A percentile compares a stretch with the other conserved stretches of the same genome.
phyloP scores from a whole-genome alignment of 2,329 filamentous ascomycete species.

The Calonectria multiphialidica region DNA sequence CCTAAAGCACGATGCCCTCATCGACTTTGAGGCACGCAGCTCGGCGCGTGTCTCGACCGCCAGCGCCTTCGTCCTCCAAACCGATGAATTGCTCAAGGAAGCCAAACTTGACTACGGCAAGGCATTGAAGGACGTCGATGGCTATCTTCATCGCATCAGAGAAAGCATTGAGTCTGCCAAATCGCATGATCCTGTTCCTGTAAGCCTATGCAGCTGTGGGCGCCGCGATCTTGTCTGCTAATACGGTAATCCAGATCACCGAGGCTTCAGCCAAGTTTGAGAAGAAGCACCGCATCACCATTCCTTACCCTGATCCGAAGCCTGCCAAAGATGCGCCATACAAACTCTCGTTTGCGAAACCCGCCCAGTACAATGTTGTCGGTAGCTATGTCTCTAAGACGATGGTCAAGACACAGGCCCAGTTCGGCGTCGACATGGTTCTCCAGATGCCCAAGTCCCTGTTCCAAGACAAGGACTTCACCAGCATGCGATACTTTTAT shows the following conservation, averaged over 20 bases:
- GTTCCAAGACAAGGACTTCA: slow-evolving; percentile 95
- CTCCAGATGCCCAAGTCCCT: slow-evolving; percentile 84
- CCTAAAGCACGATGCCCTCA: slow-evolving; percentile 50
- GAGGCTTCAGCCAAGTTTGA: slow-evolving; percentile 78
- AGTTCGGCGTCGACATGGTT: slow-evolving; percentile 81
- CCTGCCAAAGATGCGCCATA: slow-evolving; percentile 84
- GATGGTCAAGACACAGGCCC: slow-evolving; percentile 72
- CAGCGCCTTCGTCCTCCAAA: slow-evolving; percentile 70
- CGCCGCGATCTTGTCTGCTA: slow-evolving; percentile 16
- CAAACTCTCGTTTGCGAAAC: slow-evolving; percentile 82
- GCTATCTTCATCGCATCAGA: slow-evolving; percentile 65
- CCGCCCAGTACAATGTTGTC: slow-evolving; percentile 84
- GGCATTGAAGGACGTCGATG: slow-evolving; percentile 61
- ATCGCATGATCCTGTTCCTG: slow-evolving; percentile 62
- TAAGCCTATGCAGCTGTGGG: slow-evolving; percentile 50
- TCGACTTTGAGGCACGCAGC: slow-evolving; percentile 55
- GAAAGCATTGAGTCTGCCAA: slow-evolving; percentile 63
- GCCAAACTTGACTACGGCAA: slow-evolving; percentile 65
- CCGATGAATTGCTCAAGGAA: slow-evolving; percentile 69
- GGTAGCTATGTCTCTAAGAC: slow-evolving; percentile 88
- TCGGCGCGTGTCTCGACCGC: slow-evolving; percentile 58
- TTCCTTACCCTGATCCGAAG: slow-evolving; percentile 87
- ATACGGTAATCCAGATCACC: slow-evolving; percentile 64
- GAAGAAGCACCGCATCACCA: slow-evolving; percentile 74
- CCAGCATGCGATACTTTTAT: slow-evolving; percentile 94